Evolutionary conservation across 164 flowering plant species (phyloP).

Genomic region (Houttuynia cordata): DNA sequence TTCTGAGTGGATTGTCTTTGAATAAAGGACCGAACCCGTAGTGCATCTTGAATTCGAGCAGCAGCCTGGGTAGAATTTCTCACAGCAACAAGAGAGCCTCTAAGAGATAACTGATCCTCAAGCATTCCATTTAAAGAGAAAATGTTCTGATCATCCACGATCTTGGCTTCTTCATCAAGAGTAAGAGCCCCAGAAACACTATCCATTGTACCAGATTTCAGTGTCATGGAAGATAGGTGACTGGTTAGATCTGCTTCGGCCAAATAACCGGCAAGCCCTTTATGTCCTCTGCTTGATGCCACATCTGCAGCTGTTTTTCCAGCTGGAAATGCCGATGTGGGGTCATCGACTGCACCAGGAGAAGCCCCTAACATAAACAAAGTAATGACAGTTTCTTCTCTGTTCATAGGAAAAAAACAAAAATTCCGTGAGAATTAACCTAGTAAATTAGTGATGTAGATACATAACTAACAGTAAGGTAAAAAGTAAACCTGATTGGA

Average conservation of each 20-base stretch:
- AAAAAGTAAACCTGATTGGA: background rate
- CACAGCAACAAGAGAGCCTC: constrained; percentile 49
- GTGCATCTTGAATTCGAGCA: constrained; percentile 46
- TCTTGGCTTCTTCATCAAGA: constrained; percentile 23
- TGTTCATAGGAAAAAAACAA: constrained; percentile 8
- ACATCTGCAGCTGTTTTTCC: constrained; percentile 74
- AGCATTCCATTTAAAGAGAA: constrained; percentile 9
- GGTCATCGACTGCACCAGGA: constrained; percentile 59
- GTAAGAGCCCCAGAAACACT: constrained; percentile 22
- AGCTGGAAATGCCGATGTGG: constrained; percentile 48
- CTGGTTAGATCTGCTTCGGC: constrained; percentile 49
- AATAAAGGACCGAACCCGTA: constrained; percentile 40
- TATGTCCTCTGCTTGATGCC: constrained; percentile 59
- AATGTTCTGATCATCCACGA: constrained; percentile 18
- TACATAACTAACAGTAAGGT: background rate
- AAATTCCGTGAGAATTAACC: background rate
- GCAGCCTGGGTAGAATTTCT: constrained; percentile 60
- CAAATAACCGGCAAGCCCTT: constrained; percentile 73
- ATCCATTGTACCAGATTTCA: constrained; percentile 17
- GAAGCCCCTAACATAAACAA: constrained; percentile 47
- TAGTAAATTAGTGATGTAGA: background rate
- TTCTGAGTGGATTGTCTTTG: constrained; percentile 24
- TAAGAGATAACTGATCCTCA: constrained; percentile 25
- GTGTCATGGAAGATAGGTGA: constrained; percentile 29
- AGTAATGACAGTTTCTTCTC: constrained; percentile 48